Conservation (phyloP, 495 filamentous ascomycete species). For the Aspergillus sclerotiicarbonarius region DNA sequence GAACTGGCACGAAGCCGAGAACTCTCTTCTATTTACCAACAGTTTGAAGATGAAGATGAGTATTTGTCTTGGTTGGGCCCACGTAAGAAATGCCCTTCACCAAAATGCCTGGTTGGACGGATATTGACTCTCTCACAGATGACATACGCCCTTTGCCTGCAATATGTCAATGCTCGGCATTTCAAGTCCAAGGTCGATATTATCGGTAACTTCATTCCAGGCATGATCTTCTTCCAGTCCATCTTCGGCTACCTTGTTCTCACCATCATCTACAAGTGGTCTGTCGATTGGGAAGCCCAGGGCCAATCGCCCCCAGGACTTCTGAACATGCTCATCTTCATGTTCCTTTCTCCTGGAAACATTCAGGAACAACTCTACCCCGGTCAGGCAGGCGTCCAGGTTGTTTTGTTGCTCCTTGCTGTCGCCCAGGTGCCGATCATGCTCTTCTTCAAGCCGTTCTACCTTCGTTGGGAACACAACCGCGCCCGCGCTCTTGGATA, state of each 20-base stretch:
- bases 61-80: slow-evolving; percentile 91
- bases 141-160: slow-evolving; percentile 94
- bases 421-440: slow-evolving; percentile 83
- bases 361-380: slow-evolving; percentile 72
- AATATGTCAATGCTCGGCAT: slow-evolving; percentile 88
- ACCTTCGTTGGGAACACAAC: slow-evolving; percentile 90
- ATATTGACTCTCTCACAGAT: slow-evolving; percentile 51
- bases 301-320: slow-evolving; percentile 71
- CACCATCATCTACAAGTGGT: slow-evolving; percentile 96
- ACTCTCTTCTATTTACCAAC: slow-evolving; percentile 91
- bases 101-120: slow-evolving; percentile 1
- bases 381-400: slow-evolving; percentile 73
- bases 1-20: slow-evolving; percentile 94
- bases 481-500: slow-evolving; percentile 82
- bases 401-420: slow-evolving; percentile 77
- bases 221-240: slow-evolving; percentile 98
- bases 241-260: slow-evolving; percentile 98
- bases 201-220: slow-evolving; percentile 93
- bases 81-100: slow-evolving; percentile 49
- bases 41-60: slow-evolving; percentile 99
- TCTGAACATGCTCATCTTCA: slow-evolving; percentile 99
- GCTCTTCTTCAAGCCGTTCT: slow-evolving; percentile 93
- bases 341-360: slow-evolving; percentile 87
- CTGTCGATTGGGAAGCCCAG: slow-evolving; percentile 76
- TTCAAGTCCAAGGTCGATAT: slow-evolving; percentile 94